Evolutionary conservation across 352 stramenopile species (phyloP), one percentile per base, ranked within the genome.

Genomic region (Phytophthora capsici): DNA sequence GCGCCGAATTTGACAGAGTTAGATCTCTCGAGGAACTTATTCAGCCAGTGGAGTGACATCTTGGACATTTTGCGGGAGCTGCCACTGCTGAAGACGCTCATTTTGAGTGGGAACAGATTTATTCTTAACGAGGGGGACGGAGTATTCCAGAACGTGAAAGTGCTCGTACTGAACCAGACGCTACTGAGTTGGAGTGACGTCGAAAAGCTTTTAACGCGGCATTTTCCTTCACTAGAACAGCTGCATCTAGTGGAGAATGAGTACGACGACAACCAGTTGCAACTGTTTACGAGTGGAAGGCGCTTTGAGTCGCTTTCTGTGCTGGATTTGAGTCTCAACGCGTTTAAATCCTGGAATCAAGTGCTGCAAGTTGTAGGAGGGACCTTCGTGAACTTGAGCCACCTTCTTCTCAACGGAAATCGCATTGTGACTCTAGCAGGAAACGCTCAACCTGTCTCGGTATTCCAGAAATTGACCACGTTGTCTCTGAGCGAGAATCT

Each of bases 91-190:
- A 73, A 93, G 57, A 89, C 83, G 26, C 65, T 96, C 8, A 83
- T 94, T 32, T 58, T 95, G 22, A 93, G 73, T 40, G 82, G 76
- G 48, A 95, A 94, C 54, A 68, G 78, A 1, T 73, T 94, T 20
- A 47, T 26, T 13, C 59, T 87, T 28, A 57, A 73, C 23, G 57
- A 63, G 13, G 7, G 45, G 54, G 7, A 48, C 14, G 16, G 49
- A 37, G 32, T 53, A 6, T 89, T 84, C 30, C 44, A 69, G 6
- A 71, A 78, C 49, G 65, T 94, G 14, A 86, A 81, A 20, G 74
- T 84, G 37, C 58, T 94, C 19, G 86, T 93, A 43, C 49, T 93
- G 38, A 91, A 93, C 54, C 75, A 94, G 66, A 93, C 81, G 9
- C 19, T 73, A 36, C 62, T 80, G 14, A 19, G 44, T 14, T 89